Evolutionary conservation across 176 grass and related monocot genomes (phyloP).

Genomic region (Puccinellia tenuiflora): DNA sequence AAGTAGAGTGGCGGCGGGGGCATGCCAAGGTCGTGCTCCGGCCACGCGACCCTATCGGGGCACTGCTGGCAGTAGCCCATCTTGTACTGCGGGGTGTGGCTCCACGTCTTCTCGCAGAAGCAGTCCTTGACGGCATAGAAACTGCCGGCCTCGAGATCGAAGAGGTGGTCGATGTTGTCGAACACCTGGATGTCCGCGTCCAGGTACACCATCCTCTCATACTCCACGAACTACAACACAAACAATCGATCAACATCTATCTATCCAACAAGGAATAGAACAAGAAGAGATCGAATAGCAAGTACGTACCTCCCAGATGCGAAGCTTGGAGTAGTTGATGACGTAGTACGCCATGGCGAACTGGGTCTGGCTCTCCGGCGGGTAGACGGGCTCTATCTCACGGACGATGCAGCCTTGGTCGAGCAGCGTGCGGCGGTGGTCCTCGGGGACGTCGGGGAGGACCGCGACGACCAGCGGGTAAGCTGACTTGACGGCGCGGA

Average conservation of each 20-base stretch:
- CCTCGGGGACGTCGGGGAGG: neutral
- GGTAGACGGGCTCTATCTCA: slow-evolving; percentile 56
- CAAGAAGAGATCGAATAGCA: neutral
- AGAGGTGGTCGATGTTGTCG: no score
- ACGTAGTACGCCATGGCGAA: slow-evolving; percentile 59
- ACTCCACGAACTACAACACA: slow-evolving; percentile 53
- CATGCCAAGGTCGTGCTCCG: neutral
- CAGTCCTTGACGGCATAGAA: neutral
- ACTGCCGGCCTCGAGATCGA: slow-evolving; percentile 32
- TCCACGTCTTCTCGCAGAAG: neutral
- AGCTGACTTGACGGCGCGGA: neutral
- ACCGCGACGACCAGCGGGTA: neutral
- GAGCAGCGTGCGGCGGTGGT: neutral
- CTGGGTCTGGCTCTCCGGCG: neutral
- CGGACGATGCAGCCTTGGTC: neutral
- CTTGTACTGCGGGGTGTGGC: neutral
- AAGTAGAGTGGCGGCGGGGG: neutral
- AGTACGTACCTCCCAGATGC: slow-evolving; percentile 78
- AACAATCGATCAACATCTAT: neutral
- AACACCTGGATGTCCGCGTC: no score
- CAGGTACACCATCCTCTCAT: no score
- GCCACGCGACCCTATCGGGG: slow-evolving; percentile 5
- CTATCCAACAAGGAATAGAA: neutral
- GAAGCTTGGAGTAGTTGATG: slow-evolving; percentile 81
- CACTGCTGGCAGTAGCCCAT: neutral